A percentile compares a stretch with the other conserved stretches of the same genome.
These are phyloP conservation scores for Aspergillus chevalieri DNA, from an alignment of 2,329 filamentous ascomycete genomes.

Conservation along the genomic window DNA sequence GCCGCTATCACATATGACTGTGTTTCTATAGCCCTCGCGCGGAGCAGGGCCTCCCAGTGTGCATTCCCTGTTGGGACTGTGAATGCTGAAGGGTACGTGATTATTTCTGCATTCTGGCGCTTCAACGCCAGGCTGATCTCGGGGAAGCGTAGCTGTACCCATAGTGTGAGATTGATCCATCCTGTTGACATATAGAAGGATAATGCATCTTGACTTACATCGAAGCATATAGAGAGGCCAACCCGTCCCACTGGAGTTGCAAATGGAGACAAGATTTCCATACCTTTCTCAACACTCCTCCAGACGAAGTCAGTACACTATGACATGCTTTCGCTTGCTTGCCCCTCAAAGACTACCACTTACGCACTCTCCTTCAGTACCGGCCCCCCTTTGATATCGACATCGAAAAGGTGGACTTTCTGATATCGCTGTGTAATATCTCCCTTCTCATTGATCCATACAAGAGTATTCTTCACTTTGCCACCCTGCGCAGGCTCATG, in stretches of 20 bases:
- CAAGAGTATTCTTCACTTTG: slow-evolving; percentile 57
- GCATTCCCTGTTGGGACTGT: slow-evolving; percentile 76
- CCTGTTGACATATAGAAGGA: neutral
- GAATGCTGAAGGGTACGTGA: slow-evolving; percentile 87
- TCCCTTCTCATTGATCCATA: slow-evolving; percentile 61
- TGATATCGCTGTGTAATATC: slow-evolving; percentile 64
- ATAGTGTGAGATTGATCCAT: neutral
- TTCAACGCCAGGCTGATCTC: slow-evolving; percentile 66
- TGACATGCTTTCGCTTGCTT: too few species aligned
- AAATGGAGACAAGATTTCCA: slow-evolving; percentile 61
- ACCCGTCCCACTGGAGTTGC: slow-evolving; percentile 67
- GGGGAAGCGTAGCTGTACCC: slow-evolving; percentile 62
- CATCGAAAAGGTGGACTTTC: slow-evolving; percentile 87
- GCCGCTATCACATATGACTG: slow-evolving; percentile 83
- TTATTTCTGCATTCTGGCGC: slow-evolving; percentile 62
- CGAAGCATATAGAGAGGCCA: slow-evolving; percentile 82
- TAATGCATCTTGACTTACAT: slow-evolving; percentile 41
- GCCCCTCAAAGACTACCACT: slow-evolving; percentile 7
- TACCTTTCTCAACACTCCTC: slow-evolving; percentile 62
- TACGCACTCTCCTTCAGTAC: slow-evolving; percentile 56
- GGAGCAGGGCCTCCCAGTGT: slow-evolving; percentile 77
- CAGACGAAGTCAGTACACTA: neutral
- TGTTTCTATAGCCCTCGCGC: slow-evolving; percentile 79
- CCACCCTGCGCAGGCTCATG: slow-evolving; percentile 61
- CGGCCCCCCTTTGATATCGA: slow-evolving; percentile 53